These are phyloP conservation scores for Scleroderma citrinum DNA, from an alignment of 768 basidiomycete species.

Conservation along the genomic window DNA sequence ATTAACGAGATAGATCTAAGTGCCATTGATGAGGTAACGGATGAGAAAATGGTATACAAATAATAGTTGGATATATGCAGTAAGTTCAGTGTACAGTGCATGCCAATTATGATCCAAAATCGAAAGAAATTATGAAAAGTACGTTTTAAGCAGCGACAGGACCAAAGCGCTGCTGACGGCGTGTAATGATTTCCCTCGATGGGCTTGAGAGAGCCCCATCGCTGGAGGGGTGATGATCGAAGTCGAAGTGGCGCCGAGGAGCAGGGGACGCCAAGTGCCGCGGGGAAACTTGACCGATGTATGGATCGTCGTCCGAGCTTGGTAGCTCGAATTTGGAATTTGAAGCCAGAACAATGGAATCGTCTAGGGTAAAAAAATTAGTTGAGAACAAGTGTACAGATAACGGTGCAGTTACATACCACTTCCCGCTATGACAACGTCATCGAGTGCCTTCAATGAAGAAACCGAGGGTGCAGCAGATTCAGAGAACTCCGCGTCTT, in stretches of 20 bases:
- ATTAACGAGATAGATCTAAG: not conserved
- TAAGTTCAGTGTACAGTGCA: not conserved
- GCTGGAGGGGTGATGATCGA: slow-evolving; percentile 36
- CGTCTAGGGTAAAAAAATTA: slow-evolving; percentile 32
- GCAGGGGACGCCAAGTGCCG: slow-evolving; percentile 60
- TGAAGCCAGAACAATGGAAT: slow-evolving; percentile 37
- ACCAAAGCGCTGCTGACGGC: slow-evolving; percentile 34
- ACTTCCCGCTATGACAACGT: slow-evolving; percentile 29
- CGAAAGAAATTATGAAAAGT: not conserved
- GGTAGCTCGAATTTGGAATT: slow-evolving; percentile 13
- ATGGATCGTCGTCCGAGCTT: slow-evolving; percentile 60
- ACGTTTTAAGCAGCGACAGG: slow-evolving; percentile 1
- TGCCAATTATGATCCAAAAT: not conserved
- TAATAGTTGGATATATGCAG: not conserved
- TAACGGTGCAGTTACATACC: slow-evolving; percentile 17
- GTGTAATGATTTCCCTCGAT: slow-evolving; percentile 37
- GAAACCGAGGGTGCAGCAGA: slow-evolving; percentile 7
- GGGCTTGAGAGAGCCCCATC: slow-evolving; percentile 46
- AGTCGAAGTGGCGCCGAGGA: slow-evolving; percentile 34
- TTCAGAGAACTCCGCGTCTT: slow-evolving; percentile 10
- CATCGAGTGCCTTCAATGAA: slow-evolving; percentile 17
- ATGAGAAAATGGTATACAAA: not conserved
- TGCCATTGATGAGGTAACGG: not conserved
- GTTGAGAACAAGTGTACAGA: not conserved
- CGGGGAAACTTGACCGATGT: slow-evolving; percentile 64